These are phyloP conservation scores for Gossypium ekmanianum DNA, from an alignment of 345 rosid genomes.

Conservation along the genomic window DNA sequence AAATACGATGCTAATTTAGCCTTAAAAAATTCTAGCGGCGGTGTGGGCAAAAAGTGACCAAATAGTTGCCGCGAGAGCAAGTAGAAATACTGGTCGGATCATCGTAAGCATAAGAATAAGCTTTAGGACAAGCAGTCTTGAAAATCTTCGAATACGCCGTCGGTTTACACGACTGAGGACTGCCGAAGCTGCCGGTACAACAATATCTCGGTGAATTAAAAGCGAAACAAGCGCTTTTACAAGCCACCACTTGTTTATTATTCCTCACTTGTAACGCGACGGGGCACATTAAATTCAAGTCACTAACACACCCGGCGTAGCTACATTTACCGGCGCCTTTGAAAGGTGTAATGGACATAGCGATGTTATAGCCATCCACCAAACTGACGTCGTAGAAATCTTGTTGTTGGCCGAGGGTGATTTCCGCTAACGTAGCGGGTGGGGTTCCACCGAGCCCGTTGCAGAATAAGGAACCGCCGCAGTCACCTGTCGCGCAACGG, in stretches of 20 bases:
- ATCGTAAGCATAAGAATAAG: slow-evolving; percentile 89
- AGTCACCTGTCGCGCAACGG: slow-evolving; percentile 82
- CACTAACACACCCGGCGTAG: slow-evolving; percentile 86
- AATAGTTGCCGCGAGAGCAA: slow-evolving; percentile 63
- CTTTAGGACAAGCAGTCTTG: slow-evolving; percentile 89
- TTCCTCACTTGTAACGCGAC: slow-evolving; percentile 75
- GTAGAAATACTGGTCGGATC: slow-evolving; percentile 92
- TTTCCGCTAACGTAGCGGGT: slow-evolving; percentile 88
- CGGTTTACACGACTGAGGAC: slow-evolving; percentile 76
- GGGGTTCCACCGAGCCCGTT: slow-evolving; percentile 86
- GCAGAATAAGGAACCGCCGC: slow-evolving; percentile 76
- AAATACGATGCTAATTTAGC: background rate
- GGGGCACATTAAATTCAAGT: slow-evolving; percentile 79
- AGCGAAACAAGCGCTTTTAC: slow-evolving; percentile 89
- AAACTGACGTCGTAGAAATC: slow-evolving; percentile 96
- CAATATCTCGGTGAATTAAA: slow-evolving; percentile 88
- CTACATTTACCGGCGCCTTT: slow-evolving; percentile 79
- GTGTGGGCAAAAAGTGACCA: slow-evolving; percentile 84
- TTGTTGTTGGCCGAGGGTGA: slow-evolving; percentile 69
- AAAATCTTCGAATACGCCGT: slow-evolving; percentile 86
- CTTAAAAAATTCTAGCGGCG: slow-evolving; percentile 26
- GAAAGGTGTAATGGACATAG: slow-evolving; percentile 67
- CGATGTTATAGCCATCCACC: slow-evolving; percentile 92
- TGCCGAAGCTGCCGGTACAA: slow-evolving; percentile 81
- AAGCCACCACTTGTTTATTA: slow-evolving; percentile 64